phyloP scores from a whole-genome alignment of 2,329 filamentous ascomycete species.

The Penicillium sp. region DNA sequence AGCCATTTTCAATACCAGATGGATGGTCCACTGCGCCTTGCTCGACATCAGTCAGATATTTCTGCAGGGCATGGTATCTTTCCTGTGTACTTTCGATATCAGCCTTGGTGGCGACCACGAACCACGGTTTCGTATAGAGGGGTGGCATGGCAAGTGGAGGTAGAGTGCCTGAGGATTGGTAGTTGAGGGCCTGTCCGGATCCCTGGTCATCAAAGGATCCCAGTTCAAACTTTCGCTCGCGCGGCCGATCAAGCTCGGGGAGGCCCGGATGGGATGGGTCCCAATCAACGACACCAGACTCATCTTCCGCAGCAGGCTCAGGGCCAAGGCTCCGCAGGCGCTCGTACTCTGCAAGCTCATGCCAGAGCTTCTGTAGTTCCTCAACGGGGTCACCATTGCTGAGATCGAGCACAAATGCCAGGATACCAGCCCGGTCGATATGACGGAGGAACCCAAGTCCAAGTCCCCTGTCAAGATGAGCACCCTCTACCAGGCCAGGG shows the following conservation, averaged over 20 bases:
- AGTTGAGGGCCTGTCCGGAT: conserved; percentile 6
- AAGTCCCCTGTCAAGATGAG: conserved; percentile 84
- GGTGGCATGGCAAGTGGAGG: conserved; percentile 53
- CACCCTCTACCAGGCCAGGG: conserved; percentile 84
- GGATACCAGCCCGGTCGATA: conserved; percentile 84
- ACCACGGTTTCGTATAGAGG: conserved; percentile 94
- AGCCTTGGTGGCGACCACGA: conserved; percentile 89
- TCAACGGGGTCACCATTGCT: conserved; percentile 69
- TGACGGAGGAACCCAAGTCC: conserved; percentile 89
- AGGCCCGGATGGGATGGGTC: conserved; percentile 25
- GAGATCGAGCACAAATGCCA: conserved; percentile 91
- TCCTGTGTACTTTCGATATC: conserved; percentile 72
- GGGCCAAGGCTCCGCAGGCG: conserved; percentile 68
- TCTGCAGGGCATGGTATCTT: conserved; percentile 65
- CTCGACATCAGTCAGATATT: conserved; percentile 64
- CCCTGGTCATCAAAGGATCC: not conserved
- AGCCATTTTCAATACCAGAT: conserved; percentile 62
- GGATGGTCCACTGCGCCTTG: conserved; percentile 63
- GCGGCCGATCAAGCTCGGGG: conserved; percentile 17
- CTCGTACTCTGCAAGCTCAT: conserved; percentile 83
- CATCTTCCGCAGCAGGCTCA: conserved; percentile 57
- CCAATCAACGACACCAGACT: conserved; percentile 45
- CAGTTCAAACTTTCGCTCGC: conserved; percentile 2
- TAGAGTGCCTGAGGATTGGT: conserved; percentile 24
- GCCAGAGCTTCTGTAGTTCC: conserved; percentile 78